These are phyloP conservation scores for Moesziomyces sp. DNA, from an alignment of 1,284 basidiomycete species.

Conservation along the genomic window DNA sequence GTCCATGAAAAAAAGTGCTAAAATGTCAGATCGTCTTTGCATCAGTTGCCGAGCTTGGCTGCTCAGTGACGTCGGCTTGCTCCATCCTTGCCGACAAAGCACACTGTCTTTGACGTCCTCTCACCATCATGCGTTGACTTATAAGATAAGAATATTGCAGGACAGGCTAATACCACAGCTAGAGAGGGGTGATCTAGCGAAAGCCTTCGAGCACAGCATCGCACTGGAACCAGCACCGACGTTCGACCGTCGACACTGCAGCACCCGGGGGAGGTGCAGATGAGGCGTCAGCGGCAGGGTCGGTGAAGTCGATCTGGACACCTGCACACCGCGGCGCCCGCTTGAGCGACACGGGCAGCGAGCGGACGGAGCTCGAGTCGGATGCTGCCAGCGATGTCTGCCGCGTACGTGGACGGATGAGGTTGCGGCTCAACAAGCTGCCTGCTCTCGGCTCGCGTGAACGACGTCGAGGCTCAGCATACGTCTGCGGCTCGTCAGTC, in stretches of 20 bases:
- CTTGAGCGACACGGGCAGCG: constrained; percentile 15
- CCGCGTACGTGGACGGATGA: constrained; percentile 19
- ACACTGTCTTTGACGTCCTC: no score
- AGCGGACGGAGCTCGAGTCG: constrained; percentile 36
- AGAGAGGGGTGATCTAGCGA: constrained; percentile 1
- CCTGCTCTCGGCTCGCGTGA: constrained; percentile 32
- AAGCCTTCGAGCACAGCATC: constrained; percentile 45
- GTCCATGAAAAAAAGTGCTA: no score
- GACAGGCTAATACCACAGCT: no score
- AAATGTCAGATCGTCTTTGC: no score
- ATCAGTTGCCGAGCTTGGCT: no score
- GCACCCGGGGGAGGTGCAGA: background rate
- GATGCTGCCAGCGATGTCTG: constrained; percentile 21
- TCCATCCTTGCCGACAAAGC: no score
- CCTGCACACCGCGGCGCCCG: constrained; percentile 36
- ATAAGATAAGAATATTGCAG: no score
- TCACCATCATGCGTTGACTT: no score
- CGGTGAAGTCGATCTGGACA: constrained; percentile 30
- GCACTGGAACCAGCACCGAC: constrained; percentile 52
- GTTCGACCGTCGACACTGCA: background rate
- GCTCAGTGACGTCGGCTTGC: no score
- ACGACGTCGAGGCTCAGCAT: constrained; percentile 11
- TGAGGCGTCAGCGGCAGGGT: constrained; percentile 1
- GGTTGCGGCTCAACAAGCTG: constrained; percentile 28
- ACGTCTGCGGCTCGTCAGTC: no score